Evolutionary conservation across 108 stramenopile species (phyloP), one percentile per base, ranked within the genome.

Genomic region (Schizochytrium sp.): DNA sequence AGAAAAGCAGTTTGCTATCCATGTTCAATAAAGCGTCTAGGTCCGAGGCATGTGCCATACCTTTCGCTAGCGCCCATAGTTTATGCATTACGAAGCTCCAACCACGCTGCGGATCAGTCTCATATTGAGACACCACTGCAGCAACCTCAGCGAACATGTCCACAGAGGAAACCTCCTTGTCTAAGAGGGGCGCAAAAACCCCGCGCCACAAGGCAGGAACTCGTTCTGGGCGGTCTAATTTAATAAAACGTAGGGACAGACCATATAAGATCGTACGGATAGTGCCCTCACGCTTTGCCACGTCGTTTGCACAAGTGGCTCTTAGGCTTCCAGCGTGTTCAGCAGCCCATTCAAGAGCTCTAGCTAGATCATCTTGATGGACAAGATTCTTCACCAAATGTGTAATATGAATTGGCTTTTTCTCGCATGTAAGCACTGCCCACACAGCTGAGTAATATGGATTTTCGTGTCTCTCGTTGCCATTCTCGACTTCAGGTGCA

Each of bases 11-110:
- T 41, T 41, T n/a, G 0, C 44, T 41, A 17, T 28, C 72, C 40
- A 41, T 41, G 17, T 1, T 28, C 72, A 55, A 55, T 2, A 83
- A 55, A 53, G 2, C 76, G 0, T 10, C 10, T 47, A 83, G 76
- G 76, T 83, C 76, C 15, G 76, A 47, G 28, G 50, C 28, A 10
- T 83, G 76, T 7, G 76, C 76, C 10, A 47, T 47, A 42, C 76
- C 76, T 53, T 83, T 83, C 50, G 76, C 76, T n/a, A 83, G 76
- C 76, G 55, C 50, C 76, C 76, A 83, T 53, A 83, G 15, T 8
- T 42, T 83, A 5, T 3, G 76, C 76, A 83, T 83, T 8, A 83
- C 2, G 5, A 5, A 5, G 10, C 5, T 40, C 76, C 76, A 83
- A 38, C 76, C 76, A 53, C 50, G 0, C 76, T 83, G 76, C 0